Evolutionary conservation across 2,329 filamentous ascomycete genomes (phyloP).

Genomic region (Xylariaceae sp.): DNA sequence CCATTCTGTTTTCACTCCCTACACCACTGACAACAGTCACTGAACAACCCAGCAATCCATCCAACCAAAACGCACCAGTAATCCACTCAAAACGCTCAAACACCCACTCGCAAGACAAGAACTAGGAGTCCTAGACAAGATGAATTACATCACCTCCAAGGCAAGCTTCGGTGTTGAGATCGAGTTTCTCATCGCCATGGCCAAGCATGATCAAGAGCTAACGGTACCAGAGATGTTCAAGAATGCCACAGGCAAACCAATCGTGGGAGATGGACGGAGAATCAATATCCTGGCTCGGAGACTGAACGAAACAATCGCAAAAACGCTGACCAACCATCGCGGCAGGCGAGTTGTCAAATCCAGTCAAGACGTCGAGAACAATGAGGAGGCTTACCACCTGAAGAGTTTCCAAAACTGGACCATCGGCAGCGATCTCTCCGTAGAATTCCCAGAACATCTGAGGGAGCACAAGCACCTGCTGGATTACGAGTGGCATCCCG

Average conservation of each 20-base stretch:
- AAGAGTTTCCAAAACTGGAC: background rate
- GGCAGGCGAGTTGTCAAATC: conserved; percentile 3
- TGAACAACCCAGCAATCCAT: background rate
- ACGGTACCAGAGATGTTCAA: conserved; percentile 11
- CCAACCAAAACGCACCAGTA: background rate
- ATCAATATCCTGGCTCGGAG: background rate
- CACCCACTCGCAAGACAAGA: background rate
- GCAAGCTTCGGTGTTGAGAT: conserved; percentile 24
- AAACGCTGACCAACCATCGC: background rate
- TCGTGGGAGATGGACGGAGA: background rate
- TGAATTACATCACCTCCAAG: background rate
- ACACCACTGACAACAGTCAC: no score
- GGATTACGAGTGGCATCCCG: conserved; percentile 4
- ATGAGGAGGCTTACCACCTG: background rate
- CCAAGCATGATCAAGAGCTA: background rate
- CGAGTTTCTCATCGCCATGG: conserved; percentile 18
- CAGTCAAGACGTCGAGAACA: background rate
- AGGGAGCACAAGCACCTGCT: background rate
- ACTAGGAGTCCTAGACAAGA: background rate
- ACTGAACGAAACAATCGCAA: background rate
- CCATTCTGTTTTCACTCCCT: no score
- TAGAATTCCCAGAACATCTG: background rate
- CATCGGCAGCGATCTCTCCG: background rate
- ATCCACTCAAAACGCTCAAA: background rate
- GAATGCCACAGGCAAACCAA: conserved; percentile 1